Evolutionary conservation across 1,139 yeast genomes (phyloP), one percentile per base, ranked within the genome.

Genomic region (Taiozyma sp.): DNA sequence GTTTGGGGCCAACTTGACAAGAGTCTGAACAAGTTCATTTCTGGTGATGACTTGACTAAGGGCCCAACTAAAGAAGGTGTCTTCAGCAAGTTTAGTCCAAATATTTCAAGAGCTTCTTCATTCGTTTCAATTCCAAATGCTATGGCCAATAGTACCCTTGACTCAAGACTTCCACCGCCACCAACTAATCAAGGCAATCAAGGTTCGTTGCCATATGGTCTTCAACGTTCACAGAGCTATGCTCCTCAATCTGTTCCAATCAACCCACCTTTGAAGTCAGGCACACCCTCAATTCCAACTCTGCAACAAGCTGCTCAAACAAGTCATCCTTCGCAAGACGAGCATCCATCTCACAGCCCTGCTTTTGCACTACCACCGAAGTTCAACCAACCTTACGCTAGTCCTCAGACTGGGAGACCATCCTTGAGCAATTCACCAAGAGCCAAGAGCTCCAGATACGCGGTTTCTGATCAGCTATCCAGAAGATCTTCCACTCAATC

Each of bases 1-100:
- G 84, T 91, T 54, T 87, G 96, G 95, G 93, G 92, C 9, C 91
- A 87, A 49, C 73, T 91, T 55, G 96, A 90, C 65, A 82, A 81
- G 61, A 79, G 84, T n/a, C 81, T 84, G 63, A 82, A 80, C 62
- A 90, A 90, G 66, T 89, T 92, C 65, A 93, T 93, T 56, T 89
- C 96, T 4, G 99, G 98, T 13, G 97, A 89, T 49, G 92, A 84
- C 44, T 68, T 59, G n/a, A 41, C 62, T 1, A 70, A 69, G 38
- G 80, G 79, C 30, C 46, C 46, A 29, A 13, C 43, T 13, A 48
- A 41, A 40, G 76, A 71, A 41, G 87, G 87, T 8, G 83, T 85
- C 0, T 88, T 88, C 69, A 86, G 89, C 52, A 85, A 84, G 57
- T 86, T 84, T 64, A 82, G 87, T 49, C 89, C 91, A 1, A 74